Percentiles rank a stretch among this genome's conserved stretches.
Evolutionary conservation across 345 rosid species (phyloP).

Genomic region (Hibiscus trionum): DNA sequence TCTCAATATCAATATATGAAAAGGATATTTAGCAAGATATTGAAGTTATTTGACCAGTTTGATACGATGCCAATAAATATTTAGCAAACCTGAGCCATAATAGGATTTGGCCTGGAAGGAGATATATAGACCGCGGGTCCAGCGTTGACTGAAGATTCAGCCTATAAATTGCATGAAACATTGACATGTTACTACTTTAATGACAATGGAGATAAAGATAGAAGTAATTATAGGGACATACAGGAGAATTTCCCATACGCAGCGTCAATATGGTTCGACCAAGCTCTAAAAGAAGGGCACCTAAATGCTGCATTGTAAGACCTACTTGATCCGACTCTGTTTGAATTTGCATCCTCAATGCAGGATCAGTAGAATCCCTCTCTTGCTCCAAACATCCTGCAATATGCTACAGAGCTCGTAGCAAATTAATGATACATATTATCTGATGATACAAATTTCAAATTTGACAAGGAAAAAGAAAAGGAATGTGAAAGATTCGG

Average conservation of each 20-base stretch:
- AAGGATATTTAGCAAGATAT: background rate
- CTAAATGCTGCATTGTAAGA: conserved; percentile 74
- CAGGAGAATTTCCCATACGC: conserved; percentile 79
- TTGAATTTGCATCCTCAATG: conserved; percentile 64
- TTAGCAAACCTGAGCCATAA: conserved; percentile 82
- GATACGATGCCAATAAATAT: background rate
- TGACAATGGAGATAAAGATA: background rate
- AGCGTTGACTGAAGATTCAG: conserved; percentile 58
- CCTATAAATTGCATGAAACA: conserved; percentile 37
- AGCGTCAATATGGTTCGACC: conserved; percentile 76
- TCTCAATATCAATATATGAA: background rate
- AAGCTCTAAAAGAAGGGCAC: conserved; percentile 88
- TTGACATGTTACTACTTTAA: background rate
- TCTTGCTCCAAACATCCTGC: conserved; percentile 77
- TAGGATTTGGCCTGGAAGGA: conserved; percentile 83
- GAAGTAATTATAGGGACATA: conserved; percentile 21
- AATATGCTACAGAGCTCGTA: conserved; percentile 65
- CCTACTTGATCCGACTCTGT: conserved; percentile 65
- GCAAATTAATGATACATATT: conserved; percentile 34
- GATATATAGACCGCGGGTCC: conserved; percentile 96
- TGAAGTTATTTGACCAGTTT: background rate
- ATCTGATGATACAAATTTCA: conserved; percentile 32
- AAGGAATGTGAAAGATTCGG: background rate
- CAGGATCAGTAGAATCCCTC: conserved; percentile 57
- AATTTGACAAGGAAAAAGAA: background rate